Percentiles rank a stretch among this genome's conserved stretches.
Evolutionary conservation across 73 alveolate genomes (phyloP).

Genomic region (Symbiodinium natans): DNA sequence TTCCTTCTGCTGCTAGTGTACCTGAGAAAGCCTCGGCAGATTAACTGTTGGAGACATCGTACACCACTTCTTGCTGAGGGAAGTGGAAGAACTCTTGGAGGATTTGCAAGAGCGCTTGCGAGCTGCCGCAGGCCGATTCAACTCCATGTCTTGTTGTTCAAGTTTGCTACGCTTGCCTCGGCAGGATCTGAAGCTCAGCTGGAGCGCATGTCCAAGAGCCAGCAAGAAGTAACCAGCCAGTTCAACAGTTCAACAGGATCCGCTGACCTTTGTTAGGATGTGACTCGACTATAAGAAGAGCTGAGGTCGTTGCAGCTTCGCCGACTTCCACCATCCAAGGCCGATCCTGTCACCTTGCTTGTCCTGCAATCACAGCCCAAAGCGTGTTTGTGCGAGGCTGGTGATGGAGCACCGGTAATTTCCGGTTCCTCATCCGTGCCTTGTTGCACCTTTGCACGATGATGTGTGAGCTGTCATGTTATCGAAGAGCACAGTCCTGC

Average conservation of each 20-base stretch:
- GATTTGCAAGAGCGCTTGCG: constrained; percentile 49
- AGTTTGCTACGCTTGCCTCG: too few species aligned
- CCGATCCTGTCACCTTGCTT: too few species aligned
- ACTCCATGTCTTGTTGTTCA: not conserved
- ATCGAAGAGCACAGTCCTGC: too few species aligned
- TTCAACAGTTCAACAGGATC: not conserved
- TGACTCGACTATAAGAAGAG: too few species aligned
- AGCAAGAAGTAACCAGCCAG: not conserved
- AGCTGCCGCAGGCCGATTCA: constrained; percentile 40
- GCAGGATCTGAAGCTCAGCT: not conserved
- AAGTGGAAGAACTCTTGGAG: constrained; percentile 21
- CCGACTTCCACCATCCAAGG: not conserved
- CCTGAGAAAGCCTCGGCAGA: too few species aligned
- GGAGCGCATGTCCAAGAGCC: not conserved
- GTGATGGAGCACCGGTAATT: not conserved
- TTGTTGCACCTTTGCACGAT: too few species aligned
- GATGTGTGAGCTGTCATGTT: too few species aligned
- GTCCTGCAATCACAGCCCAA: not conserved
- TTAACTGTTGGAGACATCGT: too few species aligned
- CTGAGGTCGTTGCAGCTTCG: not conserved
- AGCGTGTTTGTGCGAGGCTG: not conserved
- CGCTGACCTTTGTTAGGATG: too few species aligned
- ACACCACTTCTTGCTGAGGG: too few species aligned
- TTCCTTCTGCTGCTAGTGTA: too few species aligned
- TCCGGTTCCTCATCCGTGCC: too few species aligned